Conservation (phyloP, 805 yeast genomes). For the Saturnispora besseyi region DNA sequence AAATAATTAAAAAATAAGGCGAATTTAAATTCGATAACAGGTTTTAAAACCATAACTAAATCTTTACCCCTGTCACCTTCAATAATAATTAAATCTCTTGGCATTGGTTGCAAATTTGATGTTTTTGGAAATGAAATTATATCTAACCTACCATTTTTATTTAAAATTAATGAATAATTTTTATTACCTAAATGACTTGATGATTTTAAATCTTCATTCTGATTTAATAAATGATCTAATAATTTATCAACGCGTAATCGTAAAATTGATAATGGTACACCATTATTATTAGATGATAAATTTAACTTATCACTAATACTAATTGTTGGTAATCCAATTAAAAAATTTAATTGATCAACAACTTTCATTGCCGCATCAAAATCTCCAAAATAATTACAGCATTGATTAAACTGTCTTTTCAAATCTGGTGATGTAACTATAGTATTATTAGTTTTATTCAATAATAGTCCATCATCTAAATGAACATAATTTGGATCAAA, state of each 20-base stretch:
- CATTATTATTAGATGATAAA: not conserved
- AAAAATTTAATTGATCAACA: constrained; percentile 27
- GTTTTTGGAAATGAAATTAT: constrained; percentile 57
- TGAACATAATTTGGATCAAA: constrained; percentile 17
- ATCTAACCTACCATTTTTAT: constrained; percentile 45
- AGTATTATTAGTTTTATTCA: constrained; percentile 38
- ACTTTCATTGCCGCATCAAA: constrained; percentile 31
- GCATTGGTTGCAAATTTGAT: constrained; percentile 48
- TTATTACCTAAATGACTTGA: constrained; percentile 26
- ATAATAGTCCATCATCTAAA: constrained; percentile 56
- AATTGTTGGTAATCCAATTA: constrained; percentile 17
- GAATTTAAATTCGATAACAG: constrained; percentile 49
- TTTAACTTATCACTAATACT: not conserved
- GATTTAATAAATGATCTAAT: constrained; percentile 33
- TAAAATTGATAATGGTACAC: constrained; percentile 14
- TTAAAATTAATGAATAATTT: constrained; percentile 29
- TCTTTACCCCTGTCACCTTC: constrained; percentile 85
- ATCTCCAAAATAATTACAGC: constrained; percentile 48
- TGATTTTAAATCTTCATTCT: constrained; percentile 36
- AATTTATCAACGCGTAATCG: constrained; percentile 25
- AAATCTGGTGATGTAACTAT: constrained; percentile 55
- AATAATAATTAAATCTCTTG: constrained; percentile 61
- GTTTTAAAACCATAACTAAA: constrained; percentile 62
- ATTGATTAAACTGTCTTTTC: constrained; percentile 38
- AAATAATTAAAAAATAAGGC: constrained; percentile 67